Conservation (phyloP, 2,329 filamentous ascomycete species). For the Keithomyces neogunnii region DNA sequence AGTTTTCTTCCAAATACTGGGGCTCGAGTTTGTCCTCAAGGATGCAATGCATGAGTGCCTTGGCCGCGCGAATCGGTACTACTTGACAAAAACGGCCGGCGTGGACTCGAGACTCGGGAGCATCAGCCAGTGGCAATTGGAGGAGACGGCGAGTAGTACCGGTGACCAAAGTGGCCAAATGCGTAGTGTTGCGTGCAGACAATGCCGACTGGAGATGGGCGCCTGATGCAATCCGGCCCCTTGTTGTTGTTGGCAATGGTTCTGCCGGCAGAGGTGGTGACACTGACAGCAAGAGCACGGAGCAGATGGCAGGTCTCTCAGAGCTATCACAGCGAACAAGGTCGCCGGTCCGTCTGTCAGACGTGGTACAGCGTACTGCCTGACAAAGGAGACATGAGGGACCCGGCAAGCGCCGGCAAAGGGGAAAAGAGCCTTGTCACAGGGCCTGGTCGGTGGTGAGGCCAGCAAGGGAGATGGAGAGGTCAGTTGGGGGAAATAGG, state of each 20-base stretch:
- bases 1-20: too few relatives aligned
- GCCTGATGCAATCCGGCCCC: not conserved
- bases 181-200: not conserved
- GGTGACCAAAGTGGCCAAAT: too few relatives aligned
- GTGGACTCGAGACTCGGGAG: too few relatives aligned
- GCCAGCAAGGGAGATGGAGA: not conserved
- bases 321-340: not conserved
- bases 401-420: not conserved
- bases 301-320: not conserved
- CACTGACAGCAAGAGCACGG: not conserved
- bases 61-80: too few relatives aligned
- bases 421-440: not conserved
- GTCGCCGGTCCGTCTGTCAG: not conserved
- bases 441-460: too few relatives aligned
- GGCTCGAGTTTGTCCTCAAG: too few relatives aligned
- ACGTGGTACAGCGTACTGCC: not conserved
- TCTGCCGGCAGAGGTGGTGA: not conserved
- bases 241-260: not conserved
- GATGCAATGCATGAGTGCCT: too few relatives aligned
- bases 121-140: too few relatives aligned
- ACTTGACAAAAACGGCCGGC: too few relatives aligned
- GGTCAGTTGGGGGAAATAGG: not conserved
- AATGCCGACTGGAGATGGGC: not conserved
- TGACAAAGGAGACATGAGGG: not conserved
- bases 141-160: too few relatives aligned